phyloP scores from a whole-genome alignment of 2,329 filamentous ascomycete genomes.

The Teratosphaeria destructans region DNA sequence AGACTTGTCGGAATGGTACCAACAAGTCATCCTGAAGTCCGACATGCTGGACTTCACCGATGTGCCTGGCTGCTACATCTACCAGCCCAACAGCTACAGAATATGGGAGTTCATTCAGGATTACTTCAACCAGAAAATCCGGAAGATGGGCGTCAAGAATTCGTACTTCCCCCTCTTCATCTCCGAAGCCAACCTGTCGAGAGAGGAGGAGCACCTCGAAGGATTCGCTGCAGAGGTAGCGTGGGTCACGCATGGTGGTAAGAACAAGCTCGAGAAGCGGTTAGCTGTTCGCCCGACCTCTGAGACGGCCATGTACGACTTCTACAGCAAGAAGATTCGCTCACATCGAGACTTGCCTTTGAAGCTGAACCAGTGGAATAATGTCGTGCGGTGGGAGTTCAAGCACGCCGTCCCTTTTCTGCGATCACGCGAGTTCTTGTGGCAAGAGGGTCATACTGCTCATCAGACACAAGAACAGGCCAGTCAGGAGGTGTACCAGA shows the following conservation, averaged over 20 bases:
- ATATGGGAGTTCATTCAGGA: conserved; percentile 59
- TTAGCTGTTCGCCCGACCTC: conserved; percentile 60
- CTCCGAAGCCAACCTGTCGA: conserved; percentile 72
- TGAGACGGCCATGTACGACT: conserved; percentile 84
- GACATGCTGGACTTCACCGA: conserved; percentile 98
- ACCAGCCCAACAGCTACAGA: conserved; percentile 59
- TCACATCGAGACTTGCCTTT: conserved; percentile 90
- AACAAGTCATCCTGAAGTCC: conserved; percentile 92
- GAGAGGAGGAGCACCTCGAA: conserved; percentile 93
- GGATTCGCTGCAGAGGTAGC: conserved; percentile 93
- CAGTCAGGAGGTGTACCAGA: conserved; percentile 77
- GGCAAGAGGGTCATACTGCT: conserved; percentile 94
- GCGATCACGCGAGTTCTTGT: conserved; percentile 86
- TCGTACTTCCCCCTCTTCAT: conserved; percentile 96
- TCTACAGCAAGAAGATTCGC: conserved; percentile 95
- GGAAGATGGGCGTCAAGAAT: conserved; percentile 86
- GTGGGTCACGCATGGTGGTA: conserved; percentile 84
- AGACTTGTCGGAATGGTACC: conserved; percentile 92
- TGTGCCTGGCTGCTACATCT: conserved; percentile 93
- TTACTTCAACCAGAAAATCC: conserved; percentile 58
- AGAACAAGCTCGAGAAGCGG: conserved; percentile 78
- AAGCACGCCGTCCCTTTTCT: conserved; percentile 84
- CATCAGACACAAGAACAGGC: conserved; percentile 77
- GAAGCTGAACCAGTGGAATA: conserved; percentile 97
- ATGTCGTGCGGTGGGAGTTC: conserved; percentile 89